Evolutionary conservation across 176 grass and related monocot species (phyloP), one percentile per base, ranked within the genome.

Genomic region (Otatea glauca): DNA sequence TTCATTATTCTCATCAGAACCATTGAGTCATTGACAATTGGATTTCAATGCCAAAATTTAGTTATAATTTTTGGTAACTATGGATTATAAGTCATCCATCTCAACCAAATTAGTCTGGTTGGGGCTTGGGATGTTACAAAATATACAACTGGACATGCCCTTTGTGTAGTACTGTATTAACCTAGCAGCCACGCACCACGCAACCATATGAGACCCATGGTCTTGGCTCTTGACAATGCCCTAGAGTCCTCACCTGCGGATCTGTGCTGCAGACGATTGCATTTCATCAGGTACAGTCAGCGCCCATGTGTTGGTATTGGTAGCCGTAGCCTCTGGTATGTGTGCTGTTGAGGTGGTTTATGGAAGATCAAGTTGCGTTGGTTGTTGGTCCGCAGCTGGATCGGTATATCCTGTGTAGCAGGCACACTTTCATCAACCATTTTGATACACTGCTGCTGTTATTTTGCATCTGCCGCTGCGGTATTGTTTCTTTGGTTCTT

Each of bases 21-120:
- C 25, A 51, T 51, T 1, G 29, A 29, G 29, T 29, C 29, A 29
- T 29, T 23, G 27, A 48, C 45, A 53, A 51, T 63, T 76, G 53
- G 61, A 82, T 69, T 20, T 69, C 27, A 48, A 42, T 79, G 67
- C 62, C 38, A 53, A 76, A 51, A 20, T 87, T 82, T n/a, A 2
- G 61, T 50, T 78, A 8, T 42, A 17, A 37, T 25, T 61, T 6
- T 62, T 70, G 2, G 41, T 8, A 59, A 38, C 1, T 25, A 16
- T 50, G 48, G 48, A 50, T 14, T 7, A 2, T 17, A 80, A 29
- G 12, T 43, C 21, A 70, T 62, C 42, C 5, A 69, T 54, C 15
- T 8, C 42, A 70, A 61, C 24, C 68, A 73, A 54, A 35, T 23
- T 32, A 72, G 47, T 17, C 15, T 74, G 13, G 20, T 66, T 53